Evolutionary conservation across 768 basidiomycete species (phyloP), one percentile per base, ranked within the genome.

Genomic region (Pleurotus salmoneostramineus): DNA sequence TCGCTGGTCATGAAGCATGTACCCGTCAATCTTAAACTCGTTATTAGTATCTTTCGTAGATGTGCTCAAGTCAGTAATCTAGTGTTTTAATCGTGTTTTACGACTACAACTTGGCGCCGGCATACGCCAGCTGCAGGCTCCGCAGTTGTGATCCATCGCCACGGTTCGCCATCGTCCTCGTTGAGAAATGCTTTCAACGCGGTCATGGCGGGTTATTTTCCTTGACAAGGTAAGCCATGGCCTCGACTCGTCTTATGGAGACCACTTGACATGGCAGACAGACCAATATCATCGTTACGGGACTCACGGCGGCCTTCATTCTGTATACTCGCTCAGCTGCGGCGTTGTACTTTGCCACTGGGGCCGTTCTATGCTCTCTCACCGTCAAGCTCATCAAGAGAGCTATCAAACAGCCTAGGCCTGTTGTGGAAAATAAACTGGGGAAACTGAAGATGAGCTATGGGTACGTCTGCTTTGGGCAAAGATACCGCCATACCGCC

Each of bases 341-440:
- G 6, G 77, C 86, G 1, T 67, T 71, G 11, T 90, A 86, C 70
- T 88, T 89, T 63, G 71, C 74, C 10, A 72, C 66, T 6, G 87
- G 88, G 45, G 85, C 84, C 11, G 66, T 83, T 1, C 68, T 75
- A 46, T 89, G 87, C 67, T 71, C 76, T 12, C 49, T 82, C 21
- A 76, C 81, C 3, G 88, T 85, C 48, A 89, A 89, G 68, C 50
- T 81, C 3, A 63, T 85, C 52, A 93, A 93, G 66, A 72, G 61
- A 14, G 63, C 78, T 27, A 76, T 93, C 27, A 77, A 82, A 36
- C 90, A 93, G 65, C 80, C 83, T 21, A 81, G 91, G 40, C 91
- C 88, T 4, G 60, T 61, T 35, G 64, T 55, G 2, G 52, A 55
- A 43, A 21, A 55, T 32, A 37, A 35, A 14, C 27, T 32, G 14